Evolutionary conservation across 1,139 yeast genomes (phyloP).

Genomic region (Hanseniaspora sp.): DNA sequence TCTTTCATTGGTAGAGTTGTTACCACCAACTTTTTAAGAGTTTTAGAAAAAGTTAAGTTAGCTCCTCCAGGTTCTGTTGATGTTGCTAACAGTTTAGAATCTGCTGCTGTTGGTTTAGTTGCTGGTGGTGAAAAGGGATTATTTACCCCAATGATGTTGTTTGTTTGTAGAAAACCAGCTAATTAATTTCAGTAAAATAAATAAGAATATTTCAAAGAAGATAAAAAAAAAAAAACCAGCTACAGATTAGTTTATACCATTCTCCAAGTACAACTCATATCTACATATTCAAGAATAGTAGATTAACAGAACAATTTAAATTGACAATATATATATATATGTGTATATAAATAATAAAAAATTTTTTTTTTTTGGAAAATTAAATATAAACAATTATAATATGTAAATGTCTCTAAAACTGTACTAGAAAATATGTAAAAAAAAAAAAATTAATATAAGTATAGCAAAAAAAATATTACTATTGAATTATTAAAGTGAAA

Average conservation of each 20-base stretch:
- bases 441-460: too few relatives aligned
- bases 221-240: not conserved
- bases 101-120: constrained; percentile 91
- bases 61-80: constrained; percentile 91
- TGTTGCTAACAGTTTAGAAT: constrained; percentile 87
- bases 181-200: not conserved
- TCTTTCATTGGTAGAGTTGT: constrained; percentile 73
- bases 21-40: constrained; percentile 70
- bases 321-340: too few relatives aligned
- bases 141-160: constrained; percentile 95
- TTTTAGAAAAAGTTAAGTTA: constrained; percentile 70
- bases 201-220: not conserved
- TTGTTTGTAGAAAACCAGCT: constrained; percentile 67
- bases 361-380: too few relatives aligned
- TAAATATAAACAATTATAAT: too few relatives aligned
- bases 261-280: too few relatives aligned
- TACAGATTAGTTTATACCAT: not conserved
- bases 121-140: constrained; percentile 82
- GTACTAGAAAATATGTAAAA: too few relatives aligned
- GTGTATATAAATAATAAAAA: too few relatives aligned
- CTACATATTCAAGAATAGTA: too few relatives aligned
- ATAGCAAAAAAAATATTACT: too few relatives aligned
- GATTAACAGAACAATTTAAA: too few relatives aligned
- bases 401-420: too few relatives aligned
- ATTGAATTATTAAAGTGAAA: too few relatives aligned